Base-by-base conservation (phyloP, 495 filamentous ascomycete species). In the Amniculicola lignicola region DNA sequence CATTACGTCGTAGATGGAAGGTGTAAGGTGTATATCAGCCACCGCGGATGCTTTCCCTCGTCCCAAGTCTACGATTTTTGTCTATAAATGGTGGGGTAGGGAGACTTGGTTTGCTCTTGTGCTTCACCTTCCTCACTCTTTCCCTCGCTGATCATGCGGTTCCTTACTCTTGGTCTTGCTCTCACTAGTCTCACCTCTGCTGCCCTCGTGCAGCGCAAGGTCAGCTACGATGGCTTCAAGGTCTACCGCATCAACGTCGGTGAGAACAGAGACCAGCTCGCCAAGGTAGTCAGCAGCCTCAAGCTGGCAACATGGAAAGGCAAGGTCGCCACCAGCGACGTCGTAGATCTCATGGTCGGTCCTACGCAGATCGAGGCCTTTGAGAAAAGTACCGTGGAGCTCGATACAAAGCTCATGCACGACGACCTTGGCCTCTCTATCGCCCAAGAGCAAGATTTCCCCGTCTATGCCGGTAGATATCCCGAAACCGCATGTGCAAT, bases 161-260 rank as follows among this genome's bases (percentile, higher is more conserved):
- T 63, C 25, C 39, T 54, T 23, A 16, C 53, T 15, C 11, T 51
- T 23, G 23, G 18, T 18, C 39, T 63, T 27, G 49, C 60, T 1
- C 54, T 37, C 33, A 31, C 54, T 27, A 42, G 53, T 21, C 49
- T 60, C 18, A 45, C 54, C 19, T 58, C 55, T 49, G 59, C 54
- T 3, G 54, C 45, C 19, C 31, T 59, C 2, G 54, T 56, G 5
- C 28, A 36, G 11, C 35, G 7, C 7, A 71, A 60, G 37, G 65
- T 68, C 25, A 66, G 62, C 24, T 78, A 77, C 46, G 68, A 73
- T 61, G 74, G 74, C 54, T 77, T 71, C 61, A 72, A 75, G 55
- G 69, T 75, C 48, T 74, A 72, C 40, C 72, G 74, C 15, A 59
- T 70, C 48, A 59, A 57, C 43, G 61, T 67, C 37, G 64, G 48